phyloP scores from a whole-genome alignment of 225 moss, liverwort and hornwort genomes.

The Takakia lepidozioides region DNA sequence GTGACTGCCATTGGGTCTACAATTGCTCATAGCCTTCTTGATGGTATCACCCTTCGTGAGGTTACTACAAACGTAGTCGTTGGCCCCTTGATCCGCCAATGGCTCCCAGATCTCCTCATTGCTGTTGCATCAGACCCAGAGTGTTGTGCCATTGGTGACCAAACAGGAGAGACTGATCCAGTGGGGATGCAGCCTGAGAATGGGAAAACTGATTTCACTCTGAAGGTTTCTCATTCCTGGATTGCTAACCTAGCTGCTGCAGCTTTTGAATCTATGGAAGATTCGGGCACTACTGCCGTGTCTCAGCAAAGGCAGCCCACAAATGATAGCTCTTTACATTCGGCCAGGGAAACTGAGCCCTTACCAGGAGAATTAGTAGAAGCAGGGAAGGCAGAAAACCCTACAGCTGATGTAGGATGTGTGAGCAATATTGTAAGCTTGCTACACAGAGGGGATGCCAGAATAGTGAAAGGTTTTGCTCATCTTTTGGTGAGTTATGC shows the following conservation, averaged over 20 bases:
- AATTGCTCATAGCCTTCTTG: constrained; percentile 19
- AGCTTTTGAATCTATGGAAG: constrained; percentile 11
- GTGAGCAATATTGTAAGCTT: constrained; percentile 6
- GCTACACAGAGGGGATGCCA: constrained; percentile 8
- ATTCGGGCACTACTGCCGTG: too few relatives aligned
- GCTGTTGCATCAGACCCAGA: constrained; percentile 3
- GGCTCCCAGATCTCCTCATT: constrained; percentile 28
- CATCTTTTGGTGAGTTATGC: constrained; percentile 11
- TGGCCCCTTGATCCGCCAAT: constrained; percentile 2
- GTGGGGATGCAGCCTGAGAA: too few relatives aligned
- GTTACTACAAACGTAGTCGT: not conserved
- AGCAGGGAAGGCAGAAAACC: not conserved
- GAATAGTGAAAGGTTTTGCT: constrained; percentile 10
- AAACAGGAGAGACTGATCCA: too few relatives aligned
- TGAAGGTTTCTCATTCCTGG: constrained; percentile 11
- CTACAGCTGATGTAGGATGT: not conserved
- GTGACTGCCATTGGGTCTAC: not conserved
- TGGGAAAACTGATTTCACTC: not conserved
- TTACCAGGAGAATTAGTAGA: too few relatives aligned
- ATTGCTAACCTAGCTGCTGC: constrained; percentile 10
- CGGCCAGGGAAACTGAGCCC: not conserved
- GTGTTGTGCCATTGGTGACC: too few relatives aligned
- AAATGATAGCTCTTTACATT: not conserved
- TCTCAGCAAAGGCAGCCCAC: too few relatives aligned
- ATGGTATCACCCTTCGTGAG: constrained; percentile 5